Evolutionary conservation across 805 yeast genomes (phyloP).

Genomic region (Yueomyces sp.): DNA sequence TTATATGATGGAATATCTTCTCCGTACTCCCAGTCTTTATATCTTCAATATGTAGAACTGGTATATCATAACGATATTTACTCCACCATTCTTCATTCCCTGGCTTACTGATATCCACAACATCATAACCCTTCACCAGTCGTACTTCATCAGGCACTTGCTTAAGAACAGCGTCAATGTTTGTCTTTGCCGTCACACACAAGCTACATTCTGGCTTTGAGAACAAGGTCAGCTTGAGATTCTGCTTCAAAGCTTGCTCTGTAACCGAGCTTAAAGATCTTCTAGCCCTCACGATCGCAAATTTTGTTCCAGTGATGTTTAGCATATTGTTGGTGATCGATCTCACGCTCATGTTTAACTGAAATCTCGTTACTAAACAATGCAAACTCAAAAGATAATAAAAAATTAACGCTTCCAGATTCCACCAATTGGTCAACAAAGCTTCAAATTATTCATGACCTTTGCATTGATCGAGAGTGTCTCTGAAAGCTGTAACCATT

Average conservation of each 20-base stretch:
- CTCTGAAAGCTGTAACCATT: too few species aligned
- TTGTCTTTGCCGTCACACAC: constrained; percentile 50
- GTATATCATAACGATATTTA: constrained; percentile 63
- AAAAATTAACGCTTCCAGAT: too few species aligned
- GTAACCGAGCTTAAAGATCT: too few species aligned
- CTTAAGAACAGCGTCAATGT: constrained; percentile 28
- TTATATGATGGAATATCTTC: constrained; percentile 57
- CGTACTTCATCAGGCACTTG: constrained; percentile 20
- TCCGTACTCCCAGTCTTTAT: constrained; percentile 28
- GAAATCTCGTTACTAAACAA: too few species aligned
- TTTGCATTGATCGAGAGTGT: too few species aligned
- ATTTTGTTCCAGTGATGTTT: too few species aligned
- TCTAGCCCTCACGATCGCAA: too few species aligned
- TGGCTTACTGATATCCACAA: constrained; percentile 46
- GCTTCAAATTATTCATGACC: too few species aligned
- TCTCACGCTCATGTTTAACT: too few species aligned
- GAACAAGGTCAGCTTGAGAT: constrained; percentile 39
- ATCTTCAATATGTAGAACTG: constrained; percentile 58
- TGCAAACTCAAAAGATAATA: too few species aligned
- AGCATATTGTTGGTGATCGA: too few species aligned
- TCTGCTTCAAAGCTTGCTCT: background rate
- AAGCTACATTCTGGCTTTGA: constrained; percentile 58
- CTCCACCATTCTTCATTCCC: constrained; percentile 57
- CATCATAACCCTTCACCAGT: constrained; percentile 24
- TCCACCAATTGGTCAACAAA: too few species aligned